Conservation (phyloP, 257 asterid genomes). For the Lithospermum erythrorhizon region DNA sequence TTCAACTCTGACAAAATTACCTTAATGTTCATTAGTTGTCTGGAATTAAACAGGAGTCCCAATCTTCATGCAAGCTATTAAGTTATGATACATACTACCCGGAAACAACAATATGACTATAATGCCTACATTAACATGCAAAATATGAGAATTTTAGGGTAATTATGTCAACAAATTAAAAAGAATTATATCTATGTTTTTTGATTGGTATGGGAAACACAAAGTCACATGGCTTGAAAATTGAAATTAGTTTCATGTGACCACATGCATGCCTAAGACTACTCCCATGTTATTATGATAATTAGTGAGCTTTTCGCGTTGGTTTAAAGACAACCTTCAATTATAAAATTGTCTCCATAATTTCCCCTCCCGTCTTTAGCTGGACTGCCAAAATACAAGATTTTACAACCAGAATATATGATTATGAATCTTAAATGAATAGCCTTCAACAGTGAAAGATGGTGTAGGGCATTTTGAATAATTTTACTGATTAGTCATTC, state of each 20-base stretch:
- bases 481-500: no score
- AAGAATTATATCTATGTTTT: constrained; percentile 4
- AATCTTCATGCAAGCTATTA: constrained; percentile 28
- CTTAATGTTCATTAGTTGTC: constrained; percentile 30
- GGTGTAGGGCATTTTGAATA: no score
- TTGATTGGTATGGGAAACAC: constrained; percentile 31
- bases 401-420: no score
- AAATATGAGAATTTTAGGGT: constrained; percentile 21
- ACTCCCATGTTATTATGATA: constrained; percentile 35
- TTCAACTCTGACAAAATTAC: constrained; percentile 15
- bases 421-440: no score
- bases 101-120: constrained; percentile 20
- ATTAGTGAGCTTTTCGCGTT: no score
- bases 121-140: constrained; percentile 20
- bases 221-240: constrained; percentile 50
- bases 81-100: constrained; percentile 25
- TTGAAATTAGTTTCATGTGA: constrained; percentile 45
- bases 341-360: no score
- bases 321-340: no score
- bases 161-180: constrained; percentile 8
- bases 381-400: no score
- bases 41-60: constrained; percentile 18
- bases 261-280: constrained; percentile 63
- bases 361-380: no score
- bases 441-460: no score